Evolutionary conservation across 2,329 filamentous ascomycete genomes (phyloP).

Genomic region (Sporothrix phasma): DNA sequence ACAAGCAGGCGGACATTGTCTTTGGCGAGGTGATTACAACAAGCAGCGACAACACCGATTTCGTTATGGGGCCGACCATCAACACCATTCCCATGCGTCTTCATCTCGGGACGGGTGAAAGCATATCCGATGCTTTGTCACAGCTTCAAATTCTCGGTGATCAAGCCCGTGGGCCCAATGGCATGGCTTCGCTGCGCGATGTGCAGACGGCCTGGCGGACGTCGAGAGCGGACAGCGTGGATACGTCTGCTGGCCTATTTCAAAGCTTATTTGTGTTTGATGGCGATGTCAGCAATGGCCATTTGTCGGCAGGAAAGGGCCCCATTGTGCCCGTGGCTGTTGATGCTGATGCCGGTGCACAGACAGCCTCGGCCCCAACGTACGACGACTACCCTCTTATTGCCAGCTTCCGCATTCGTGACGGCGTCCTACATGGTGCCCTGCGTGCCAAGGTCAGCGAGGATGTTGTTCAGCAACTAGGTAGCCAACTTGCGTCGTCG

Average conservation of each 20-base stretch:
- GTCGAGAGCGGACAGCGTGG: constrained; percentile 10
- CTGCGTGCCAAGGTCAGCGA: constrained; percentile 18
- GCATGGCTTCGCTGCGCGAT: constrained; percentile 20
- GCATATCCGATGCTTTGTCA: constrained; percentile 13
- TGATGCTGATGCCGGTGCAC: neutral
- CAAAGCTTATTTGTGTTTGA: constrained; percentile 23
- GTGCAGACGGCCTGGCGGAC: constrained; percentile 21
- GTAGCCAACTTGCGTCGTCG: constrained; percentile 10
- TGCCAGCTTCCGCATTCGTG: constrained; percentile 20
- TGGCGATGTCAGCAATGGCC: constrained; percentile 14
- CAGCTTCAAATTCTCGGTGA: constrained; percentile 11
- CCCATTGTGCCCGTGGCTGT: neutral
- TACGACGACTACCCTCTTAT: constrained; percentile 23
- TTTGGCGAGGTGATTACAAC: constrained; percentile 20
- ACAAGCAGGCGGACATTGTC: constrained; percentile 19
- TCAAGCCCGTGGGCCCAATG: constrained; percentile 14
- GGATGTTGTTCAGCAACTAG: constrained; percentile 4
- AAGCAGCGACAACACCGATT: neutral
- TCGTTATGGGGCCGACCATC: constrained; percentile 18
- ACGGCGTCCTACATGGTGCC: constrained; percentile 17
- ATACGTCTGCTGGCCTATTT: constrained; percentile 17
- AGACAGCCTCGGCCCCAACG: neutral
- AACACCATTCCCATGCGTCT: constrained; percentile 21
- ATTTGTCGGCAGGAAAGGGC: neutral
- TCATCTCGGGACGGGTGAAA: neutral